Conservation (phyloP, 2,329 filamentous ascomycete species). For the Fusarium dimerum region DNA sequence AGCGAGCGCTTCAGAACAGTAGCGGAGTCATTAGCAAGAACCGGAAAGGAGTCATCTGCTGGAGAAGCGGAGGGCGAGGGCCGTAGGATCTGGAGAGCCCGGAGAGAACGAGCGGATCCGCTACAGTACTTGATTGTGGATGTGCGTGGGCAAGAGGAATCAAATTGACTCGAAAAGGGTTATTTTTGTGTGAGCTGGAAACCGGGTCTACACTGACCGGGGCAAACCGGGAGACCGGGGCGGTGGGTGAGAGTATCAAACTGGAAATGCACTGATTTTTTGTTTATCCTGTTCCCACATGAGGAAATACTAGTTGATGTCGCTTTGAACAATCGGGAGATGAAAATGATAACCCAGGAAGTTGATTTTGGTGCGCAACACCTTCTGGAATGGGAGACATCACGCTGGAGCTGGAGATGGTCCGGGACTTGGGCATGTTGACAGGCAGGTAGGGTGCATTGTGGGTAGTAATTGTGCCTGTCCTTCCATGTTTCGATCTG, state of each 20-base stretch:
- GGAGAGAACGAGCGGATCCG: slow-evolving; percentile 9
- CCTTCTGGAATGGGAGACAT: not conserved
- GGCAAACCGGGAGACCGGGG: not conserved
- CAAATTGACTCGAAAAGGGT: not conserved
- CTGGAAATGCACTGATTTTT: not conserved
- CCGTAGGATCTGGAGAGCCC: slow-evolving; percentile 8
- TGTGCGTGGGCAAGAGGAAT: not conserved
- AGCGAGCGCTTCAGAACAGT: slow-evolving; percentile 11
- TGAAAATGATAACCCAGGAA: not conserved
- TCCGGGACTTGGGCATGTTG: slow-evolving; percentile 6
- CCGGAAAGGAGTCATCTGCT: slow-evolving; percentile 8
- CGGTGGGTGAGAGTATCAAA: not conserved
- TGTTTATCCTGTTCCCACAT: no score
- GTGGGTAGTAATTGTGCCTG: slow-evolving; percentile 2
- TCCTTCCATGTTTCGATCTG: not conserved
- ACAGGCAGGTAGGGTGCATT: not conserved
- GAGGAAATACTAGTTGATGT: not conserved
- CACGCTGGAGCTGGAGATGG: slow-evolving; percentile 4
- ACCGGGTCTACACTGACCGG: not conserved
- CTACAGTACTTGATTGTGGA: slow-evolving; percentile 5
- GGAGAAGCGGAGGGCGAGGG: slow-evolving; percentile 12
- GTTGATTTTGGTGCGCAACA: not conserved
- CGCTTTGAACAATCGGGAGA: not conserved
- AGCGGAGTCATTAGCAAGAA: slow-evolving; percentile 14
- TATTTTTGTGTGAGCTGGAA: not conserved